Evolutionary conservation across 352 stramenopile genomes (phyloP).

Genomic region (Phytopythium litorale): DNA sequence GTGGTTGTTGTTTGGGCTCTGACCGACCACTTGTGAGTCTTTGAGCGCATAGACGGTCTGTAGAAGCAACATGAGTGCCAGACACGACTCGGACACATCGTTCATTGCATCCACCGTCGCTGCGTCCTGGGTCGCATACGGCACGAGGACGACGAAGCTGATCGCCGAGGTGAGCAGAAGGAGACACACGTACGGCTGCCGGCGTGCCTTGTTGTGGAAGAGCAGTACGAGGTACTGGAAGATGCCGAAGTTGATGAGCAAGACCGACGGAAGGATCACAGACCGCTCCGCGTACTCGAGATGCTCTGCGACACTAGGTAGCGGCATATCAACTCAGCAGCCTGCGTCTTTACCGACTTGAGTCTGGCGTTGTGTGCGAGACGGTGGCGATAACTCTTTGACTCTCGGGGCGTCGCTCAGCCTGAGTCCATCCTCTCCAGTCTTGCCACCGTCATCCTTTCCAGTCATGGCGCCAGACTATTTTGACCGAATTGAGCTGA

Average conservation of each 20-base stretch:
- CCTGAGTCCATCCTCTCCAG: too few relatives aligned
- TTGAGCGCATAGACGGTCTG: slow-evolving; percentile 16
- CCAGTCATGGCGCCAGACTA: too few relatives aligned
- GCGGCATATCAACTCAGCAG: too few relatives aligned
- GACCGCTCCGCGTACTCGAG: not conserved
- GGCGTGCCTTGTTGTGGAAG: slow-evolving; percentile 17
- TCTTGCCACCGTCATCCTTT: too few relatives aligned
- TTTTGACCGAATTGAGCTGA: too few relatives aligned
- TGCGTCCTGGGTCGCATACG: slow-evolving; percentile 11
- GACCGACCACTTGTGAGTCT: not conserved
- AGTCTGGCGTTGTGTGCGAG: too few relatives aligned
- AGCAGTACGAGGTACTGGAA: slow-evolving; percentile 31
- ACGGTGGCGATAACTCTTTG: too few relatives aligned
- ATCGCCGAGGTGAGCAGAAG: slow-evolving; percentile 12
- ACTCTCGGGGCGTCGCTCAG: too few relatives aligned
- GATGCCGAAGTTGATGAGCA: slow-evolving; percentile 25
- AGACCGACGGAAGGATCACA: slow-evolving; percentile 19
- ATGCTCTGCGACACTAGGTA: too few relatives aligned
- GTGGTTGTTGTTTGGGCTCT: not conserved
- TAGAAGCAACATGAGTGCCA: slow-evolving; percentile 25
- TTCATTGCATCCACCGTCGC: slow-evolving; percentile 16
- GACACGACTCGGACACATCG: slow-evolving; percentile 25
- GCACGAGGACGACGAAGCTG: slow-evolving; percentile 15
- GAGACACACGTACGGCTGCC: slow-evolving; percentile 17
- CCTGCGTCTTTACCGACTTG: too few relatives aligned